A percentile compares a stretch with the other conserved stretches of the same genome.
Evolutionary conservation across 2,329 filamentous ascomycete genomes (phyloP).

Genomic region (Calonectria crousiana): DNA sequence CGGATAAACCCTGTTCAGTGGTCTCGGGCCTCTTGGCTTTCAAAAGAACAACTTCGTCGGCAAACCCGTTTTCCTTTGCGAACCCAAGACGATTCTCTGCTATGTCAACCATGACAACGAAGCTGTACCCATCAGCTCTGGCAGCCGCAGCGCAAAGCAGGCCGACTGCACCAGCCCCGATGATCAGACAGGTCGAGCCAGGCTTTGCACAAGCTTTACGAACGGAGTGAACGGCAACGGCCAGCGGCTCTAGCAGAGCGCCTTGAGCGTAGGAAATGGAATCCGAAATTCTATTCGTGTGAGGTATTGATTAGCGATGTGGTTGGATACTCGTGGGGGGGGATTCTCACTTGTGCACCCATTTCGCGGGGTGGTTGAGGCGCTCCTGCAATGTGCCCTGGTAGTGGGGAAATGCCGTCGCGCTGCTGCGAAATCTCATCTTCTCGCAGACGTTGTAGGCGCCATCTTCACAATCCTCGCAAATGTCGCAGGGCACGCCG

Average conservation of each 20-base stretch:
- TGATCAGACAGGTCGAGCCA: neutral
- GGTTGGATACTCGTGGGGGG: neutral
- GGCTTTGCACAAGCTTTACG: neutral
- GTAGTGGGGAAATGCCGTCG: neutral
- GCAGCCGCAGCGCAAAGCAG: neutral
- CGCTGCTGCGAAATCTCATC: neutral
- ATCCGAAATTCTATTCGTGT: neutral
- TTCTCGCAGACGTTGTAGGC: constrained; percentile 4
- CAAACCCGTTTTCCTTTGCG: neutral
- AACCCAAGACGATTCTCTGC: neutral
- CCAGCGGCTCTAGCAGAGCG: neutral
- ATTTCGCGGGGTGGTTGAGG: neutral
- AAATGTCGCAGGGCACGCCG: neutral
- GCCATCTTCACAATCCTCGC: neutral
- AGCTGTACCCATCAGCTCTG: neutral
- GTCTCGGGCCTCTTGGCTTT: neutral
- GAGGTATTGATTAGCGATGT: neutral
- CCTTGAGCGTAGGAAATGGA: neutral
- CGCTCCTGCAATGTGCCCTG: neutral
- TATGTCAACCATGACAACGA: neutral
- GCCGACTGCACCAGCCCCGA: neutral
- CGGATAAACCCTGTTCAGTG: neutral
- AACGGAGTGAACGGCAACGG: neutral
- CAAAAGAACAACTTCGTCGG: neutral
- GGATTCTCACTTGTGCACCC: neutral